Percentiles rank a stretch among this genome's conserved stretches.
These are phyloP conservation scores for Acephala macrosclerotiorum DNA, from an alignment of 2,329 filamentous ascomycete species.

Conservation along the genomic window DNA sequence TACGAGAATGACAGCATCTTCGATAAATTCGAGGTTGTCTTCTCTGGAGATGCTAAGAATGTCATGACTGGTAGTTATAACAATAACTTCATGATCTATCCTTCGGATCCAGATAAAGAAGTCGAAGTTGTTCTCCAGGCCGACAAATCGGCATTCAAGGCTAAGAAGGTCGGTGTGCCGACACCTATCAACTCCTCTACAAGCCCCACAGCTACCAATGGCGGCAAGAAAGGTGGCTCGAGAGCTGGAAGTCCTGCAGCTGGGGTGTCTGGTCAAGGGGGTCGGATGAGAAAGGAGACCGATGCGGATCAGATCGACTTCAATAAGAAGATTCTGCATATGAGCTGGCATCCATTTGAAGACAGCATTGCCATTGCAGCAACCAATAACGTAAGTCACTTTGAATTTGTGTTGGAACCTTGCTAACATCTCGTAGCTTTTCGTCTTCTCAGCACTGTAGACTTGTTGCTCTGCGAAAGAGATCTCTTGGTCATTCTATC, in stretches of 20 bases:
- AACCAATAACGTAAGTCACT: conserved; percentile 90
- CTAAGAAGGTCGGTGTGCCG: conserved; percentile 98
- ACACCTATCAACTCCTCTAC: conserved; percentile 90
- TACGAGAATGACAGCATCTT: conserved; percentile 99
- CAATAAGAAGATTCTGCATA: conserved; percentile 99
- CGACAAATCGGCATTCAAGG: conserved; percentile 99
- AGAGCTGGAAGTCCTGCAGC: conserved; percentile 87
- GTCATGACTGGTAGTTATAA: conserved; percentile 99
- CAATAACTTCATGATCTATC: conserved; percentile 99
- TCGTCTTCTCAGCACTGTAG: conserved; percentile 81
- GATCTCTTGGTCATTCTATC: conserved; percentile 42
- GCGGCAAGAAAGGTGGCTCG: conserved; percentile 86
- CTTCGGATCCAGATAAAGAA: conserved; percentile 93
- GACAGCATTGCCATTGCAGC: conserved; percentile 99
- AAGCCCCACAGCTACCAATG: conserved; percentile 73
- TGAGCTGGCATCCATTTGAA: conserved; percentile 99
- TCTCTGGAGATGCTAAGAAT: conserved; percentile 97
- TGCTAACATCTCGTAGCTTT: conserved; percentile 59
- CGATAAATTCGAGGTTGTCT: conserved; percentile 99
- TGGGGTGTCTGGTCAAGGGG: conserved; percentile 76
- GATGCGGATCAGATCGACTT: conserved; percentile 99
- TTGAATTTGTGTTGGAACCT: not conserved
- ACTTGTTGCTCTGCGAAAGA: conserved; percentile 37
- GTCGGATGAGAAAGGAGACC: conserved; percentile 98
- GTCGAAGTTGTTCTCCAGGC: conserved; percentile 97